These are phyloP conservation scores for Sclerotinia spermophila DNA, from an alignment of 2,329 filamentous ascomycete species.

Conservation along the genomic window DNA sequence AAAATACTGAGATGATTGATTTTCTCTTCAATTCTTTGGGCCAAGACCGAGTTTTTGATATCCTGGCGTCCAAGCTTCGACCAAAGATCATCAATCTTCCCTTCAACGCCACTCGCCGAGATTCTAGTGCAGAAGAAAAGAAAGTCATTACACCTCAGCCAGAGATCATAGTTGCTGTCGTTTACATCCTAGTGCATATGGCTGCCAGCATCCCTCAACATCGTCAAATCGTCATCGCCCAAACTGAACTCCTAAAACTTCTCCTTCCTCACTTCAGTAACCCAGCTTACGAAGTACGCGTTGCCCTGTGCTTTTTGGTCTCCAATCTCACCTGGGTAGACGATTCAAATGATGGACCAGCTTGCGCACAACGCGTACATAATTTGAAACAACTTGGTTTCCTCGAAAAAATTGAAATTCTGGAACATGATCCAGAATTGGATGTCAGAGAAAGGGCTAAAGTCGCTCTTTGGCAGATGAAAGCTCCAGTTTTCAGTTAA, in stretches of 20 bases:
- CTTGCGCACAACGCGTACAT: constrained; percentile 61
- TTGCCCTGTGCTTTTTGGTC: constrained; percentile 76
- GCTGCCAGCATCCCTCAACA: constrained; percentile 77
- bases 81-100: constrained; percentile 54
- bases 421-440: constrained; percentile 68
- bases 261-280: constrained; percentile 72
- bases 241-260: constrained; percentile 70
- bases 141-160: constrained; percentile 54
- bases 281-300: constrained; percentile 68
- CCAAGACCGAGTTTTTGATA: constrained; percentile 73
- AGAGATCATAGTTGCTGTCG: constrained; percentile 73
- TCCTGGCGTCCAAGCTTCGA: constrained; percentile 74
- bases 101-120: constrained; percentile 42
- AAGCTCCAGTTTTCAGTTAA: constrained; percentile 16
- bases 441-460: constrained; percentile 84
- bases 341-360: constrained; percentile 61
- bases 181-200: constrained; percentile 83
- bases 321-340: constrained; percentile 85
- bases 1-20: constrained; percentile 74
- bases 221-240: constrained; percentile 71
- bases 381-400: constrained; percentile 72
- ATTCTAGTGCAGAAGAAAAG: constrained; percentile 41
- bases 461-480: constrained; percentile 71
- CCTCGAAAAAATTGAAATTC: constrained; percentile 57
- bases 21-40: constrained; percentile 74